A percentile compares a stretch with the other conserved stretches of the same genome.
Conservation (phyloP, 2,329 filamentous ascomycete genomes). For the Neurospora sp. region DNA sequence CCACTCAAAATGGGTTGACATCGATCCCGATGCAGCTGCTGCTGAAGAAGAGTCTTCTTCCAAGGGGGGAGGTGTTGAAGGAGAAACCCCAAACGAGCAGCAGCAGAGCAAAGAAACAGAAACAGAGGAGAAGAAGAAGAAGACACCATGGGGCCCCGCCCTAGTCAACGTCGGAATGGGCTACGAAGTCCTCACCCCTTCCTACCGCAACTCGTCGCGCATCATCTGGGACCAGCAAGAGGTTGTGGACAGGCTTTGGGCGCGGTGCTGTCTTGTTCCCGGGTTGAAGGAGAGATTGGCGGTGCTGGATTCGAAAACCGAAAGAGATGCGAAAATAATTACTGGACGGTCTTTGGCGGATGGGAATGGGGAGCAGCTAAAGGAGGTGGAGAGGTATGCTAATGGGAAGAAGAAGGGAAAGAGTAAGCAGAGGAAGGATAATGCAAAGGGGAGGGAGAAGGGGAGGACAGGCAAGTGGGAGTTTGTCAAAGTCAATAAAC, state of each 20-base stretch:
- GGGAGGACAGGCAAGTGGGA: slow-evolving; percentile 25
- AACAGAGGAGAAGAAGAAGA: background rate
- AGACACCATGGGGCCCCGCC: slow-evolving; percentile 50
- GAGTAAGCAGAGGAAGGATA: background rate
- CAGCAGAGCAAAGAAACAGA: slow-evolving; percentile 32
- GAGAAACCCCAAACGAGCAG: no score
- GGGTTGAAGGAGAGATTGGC: slow-evolving; percentile 32
- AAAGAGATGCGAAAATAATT: slow-evolving; percentile 10
- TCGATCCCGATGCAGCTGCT: no score
- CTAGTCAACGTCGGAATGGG: slow-evolving; percentile 58
- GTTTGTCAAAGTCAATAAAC: slow-evolving; percentile 52
- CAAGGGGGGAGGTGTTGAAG: no score
- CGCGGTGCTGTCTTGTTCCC: slow-evolving; percentile 37
- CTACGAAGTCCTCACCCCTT: slow-evolving; percentile 43
- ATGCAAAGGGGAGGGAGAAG: background rate
- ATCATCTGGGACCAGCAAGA: slow-evolving; percentile 63
- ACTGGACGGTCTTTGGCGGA: background rate
- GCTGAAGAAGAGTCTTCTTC: no score
- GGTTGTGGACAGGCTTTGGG: slow-evolving; percentile 53
- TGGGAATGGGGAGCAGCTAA: slow-evolving; percentile 24
- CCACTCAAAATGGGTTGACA: fast-evolving
- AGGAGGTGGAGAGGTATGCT: background rate
- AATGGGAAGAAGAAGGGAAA: background rate
- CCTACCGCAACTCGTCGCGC: slow-evolving; percentile 60
- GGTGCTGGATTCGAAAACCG: slow-evolving; percentile 14